Conservation (phyloP, 306 rosid species). For the Prinsepia uniflora region DNA sequence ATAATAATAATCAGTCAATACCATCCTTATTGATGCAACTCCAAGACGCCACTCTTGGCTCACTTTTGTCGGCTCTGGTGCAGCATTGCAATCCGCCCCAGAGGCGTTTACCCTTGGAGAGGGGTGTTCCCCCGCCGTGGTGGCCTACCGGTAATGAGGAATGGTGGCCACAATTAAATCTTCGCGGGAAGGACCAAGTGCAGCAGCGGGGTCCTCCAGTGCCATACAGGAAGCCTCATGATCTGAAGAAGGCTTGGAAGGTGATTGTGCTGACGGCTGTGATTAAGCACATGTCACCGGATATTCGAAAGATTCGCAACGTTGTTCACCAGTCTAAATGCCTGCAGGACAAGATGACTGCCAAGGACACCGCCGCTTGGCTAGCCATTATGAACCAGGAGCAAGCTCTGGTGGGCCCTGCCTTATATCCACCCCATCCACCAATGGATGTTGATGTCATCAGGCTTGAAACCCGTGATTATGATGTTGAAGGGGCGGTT, state of each 20-base stretch:
- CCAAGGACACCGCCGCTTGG: constrained; percentile 63
- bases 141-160: constrained; percentile 60
- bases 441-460: constrained; percentile 25
- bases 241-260: constrained; percentile 39
- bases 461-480: constrained; percentile 38
- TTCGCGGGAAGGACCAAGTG: constrained; percentile 2
- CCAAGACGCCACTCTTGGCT: constrained; percentile 53
- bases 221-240: constrained; percentile 59
- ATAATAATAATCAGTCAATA: constrained; percentile 15
- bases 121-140: constrained; percentile 66
- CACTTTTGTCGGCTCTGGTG: constrained; percentile 52
- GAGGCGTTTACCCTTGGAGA: constrained; percentile 54
- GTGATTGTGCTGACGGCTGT: constrained; percentile 53
- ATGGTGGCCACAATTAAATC: constrained; percentile 54
- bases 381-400: constrained; percentile 49
- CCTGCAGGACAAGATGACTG: constrained; percentile 64
- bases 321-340: constrained; percentile 45
- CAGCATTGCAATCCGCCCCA: constrained; percentile 72
- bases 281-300: constrained; percentile 60
- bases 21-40: constrained; percentile 36
- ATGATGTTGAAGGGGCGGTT: constrained; percentile 44
- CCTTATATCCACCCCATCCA: constrained; percentile 33
- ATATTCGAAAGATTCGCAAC: constrained; percentile 43
- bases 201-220: constrained; percentile 38
- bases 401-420: constrained; percentile 36